Evolutionary conservation across 768 basidiomycete genomes (phyloP), one percentile per base, ranked within the genome.

Genomic region (Leucosporidium yakuticum): DNA sequence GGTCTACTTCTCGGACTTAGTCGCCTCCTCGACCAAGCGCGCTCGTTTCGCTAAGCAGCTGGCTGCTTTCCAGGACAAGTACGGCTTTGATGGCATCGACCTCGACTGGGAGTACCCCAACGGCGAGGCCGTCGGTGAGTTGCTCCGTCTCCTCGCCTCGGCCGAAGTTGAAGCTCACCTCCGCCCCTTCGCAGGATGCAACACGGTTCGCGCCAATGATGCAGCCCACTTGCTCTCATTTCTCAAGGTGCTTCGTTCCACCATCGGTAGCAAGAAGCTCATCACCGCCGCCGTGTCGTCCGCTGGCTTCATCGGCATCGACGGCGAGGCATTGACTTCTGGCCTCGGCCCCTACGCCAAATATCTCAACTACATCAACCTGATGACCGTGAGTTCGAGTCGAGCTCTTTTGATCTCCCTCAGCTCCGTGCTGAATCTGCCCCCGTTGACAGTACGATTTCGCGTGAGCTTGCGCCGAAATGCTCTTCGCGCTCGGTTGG

Each of bases 1-100:
- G 65, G 88, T 88, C 68, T 83, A 86, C 79, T 96, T 96, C 78
- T 94, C 91, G 1, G 71, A 80, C 0, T 87, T 87, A 5, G 86
- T 91, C 60, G 79, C 83, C 20, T 85, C 83, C 5, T 63, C 79
- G 0, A 68, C 78, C 21, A 83, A 76, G 70, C 82, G 90, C 65
- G 67, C 79, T 49, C 80, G 73, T 0, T 88, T 96, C 67, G 85
- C 82, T 54, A 71, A 76, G 27, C 89, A 86, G 74, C 88, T 96
- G 69, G 71, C 83, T 50, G 70, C 70, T 5, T 68, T 82, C 12
- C 91, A 89, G 79, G 69, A 79, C 6, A 60, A 78, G 55, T 89
- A 82, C 78, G 71, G 79, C 21, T 78, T 97, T 19, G 92, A 93
- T 74, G 95, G 95, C 15, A 86, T 97, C 75, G 95, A 97, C 78